Evolutionary conservation across 1,139 yeast genomes (phyloP).

Genomic region (Pichia sp.): DNA sequence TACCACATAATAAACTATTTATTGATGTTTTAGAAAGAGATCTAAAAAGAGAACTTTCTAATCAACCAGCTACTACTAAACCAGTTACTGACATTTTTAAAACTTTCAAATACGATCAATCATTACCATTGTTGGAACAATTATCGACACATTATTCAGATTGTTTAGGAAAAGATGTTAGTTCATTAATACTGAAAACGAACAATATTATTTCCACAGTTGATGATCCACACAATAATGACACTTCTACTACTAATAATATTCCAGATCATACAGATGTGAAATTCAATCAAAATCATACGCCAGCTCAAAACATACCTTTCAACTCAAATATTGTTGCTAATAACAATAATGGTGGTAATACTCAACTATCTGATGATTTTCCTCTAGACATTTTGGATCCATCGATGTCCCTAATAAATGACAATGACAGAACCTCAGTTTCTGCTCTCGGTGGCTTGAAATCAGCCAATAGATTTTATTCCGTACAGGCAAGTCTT

Average conservation of each 20-base stretch:
- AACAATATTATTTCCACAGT: not conserved
- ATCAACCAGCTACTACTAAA: constrained; percentile 54
- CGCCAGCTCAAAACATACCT: not conserved
- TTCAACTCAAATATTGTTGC: not conserved
- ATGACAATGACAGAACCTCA: constrained; percentile 6
- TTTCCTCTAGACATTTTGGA: constrained; percentile 11
- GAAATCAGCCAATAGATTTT: not conserved
- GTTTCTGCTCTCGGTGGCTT: not conserved
- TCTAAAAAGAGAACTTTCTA: constrained; percentile 62
- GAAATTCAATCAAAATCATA: not conserved
- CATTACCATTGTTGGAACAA: constrained; percentile 43
- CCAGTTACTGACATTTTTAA: constrained; percentile 57
- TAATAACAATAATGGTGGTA: not conserved
- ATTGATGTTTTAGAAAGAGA: constrained; percentile 94
- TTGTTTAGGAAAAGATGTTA: constrained; percentile 19
- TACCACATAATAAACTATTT: constrained; percentile 87
- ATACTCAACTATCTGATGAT: constrained; percentile 5
- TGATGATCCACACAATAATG: not conserved
- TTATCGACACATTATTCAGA: constrained; percentile 38
- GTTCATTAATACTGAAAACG: constrained; percentile 7
- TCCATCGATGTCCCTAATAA: not conserved
- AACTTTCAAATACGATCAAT: constrained; percentile 47
- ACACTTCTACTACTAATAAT: not conserved
- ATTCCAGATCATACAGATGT: not conserved
- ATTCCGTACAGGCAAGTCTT: not conserved